Evolutionary conservation across 2,329 filamentous ascomycete species (phyloP), one percentile per base, ranked within the genome.

Genomic region (Nothopassalora personata): DNA sequence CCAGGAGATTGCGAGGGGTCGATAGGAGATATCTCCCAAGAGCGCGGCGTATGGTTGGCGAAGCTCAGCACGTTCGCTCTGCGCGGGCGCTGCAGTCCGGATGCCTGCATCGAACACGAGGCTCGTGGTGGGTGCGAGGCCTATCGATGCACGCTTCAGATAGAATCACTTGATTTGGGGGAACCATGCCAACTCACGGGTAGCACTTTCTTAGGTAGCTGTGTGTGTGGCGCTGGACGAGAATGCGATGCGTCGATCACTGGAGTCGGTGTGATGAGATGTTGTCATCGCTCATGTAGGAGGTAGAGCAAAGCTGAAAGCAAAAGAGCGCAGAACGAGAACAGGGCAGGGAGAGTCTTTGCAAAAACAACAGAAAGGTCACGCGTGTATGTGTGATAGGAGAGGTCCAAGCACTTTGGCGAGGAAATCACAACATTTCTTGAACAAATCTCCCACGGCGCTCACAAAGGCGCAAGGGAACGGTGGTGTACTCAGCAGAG

Each of bases 41-140:
- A 54, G 54, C 68, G 68, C 36, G 70, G 72, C 51, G 70, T 73
- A 62, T 73, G 71, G 61, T 74, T 70, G 65, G 67, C 59, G 62
- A 73, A 73, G 57, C 60, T 55, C 53, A 62, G 67, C 53, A 63
- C 39, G 6, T 45, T 56, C 60, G 65, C 63, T 53, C 61, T 63
- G 56, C 68, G 68, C 59, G 64, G 67, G 60, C 60, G 60, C 51
- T 63, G 63, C 59, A 61, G 46, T 10, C 52, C 71, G 71, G 71
- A 64, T 62, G 67, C 63, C 63, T 73, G 71, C 71, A 73, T 72
- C 57, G 64, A 60, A 60, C 62, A 71, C 68, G 66, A 69, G 64
- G 46, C 57, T 57, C 58, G 55, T 51, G 39, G 49, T 34, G 27
- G 49, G 49, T 34, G 49, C 49, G n/a, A 51, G 49, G 10, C 27